These are phyloP conservation scores for Phylloporus arenicola DNA, from an alignment of 768 basidiomycete genomes.

Conservation along the genomic window DNA sequence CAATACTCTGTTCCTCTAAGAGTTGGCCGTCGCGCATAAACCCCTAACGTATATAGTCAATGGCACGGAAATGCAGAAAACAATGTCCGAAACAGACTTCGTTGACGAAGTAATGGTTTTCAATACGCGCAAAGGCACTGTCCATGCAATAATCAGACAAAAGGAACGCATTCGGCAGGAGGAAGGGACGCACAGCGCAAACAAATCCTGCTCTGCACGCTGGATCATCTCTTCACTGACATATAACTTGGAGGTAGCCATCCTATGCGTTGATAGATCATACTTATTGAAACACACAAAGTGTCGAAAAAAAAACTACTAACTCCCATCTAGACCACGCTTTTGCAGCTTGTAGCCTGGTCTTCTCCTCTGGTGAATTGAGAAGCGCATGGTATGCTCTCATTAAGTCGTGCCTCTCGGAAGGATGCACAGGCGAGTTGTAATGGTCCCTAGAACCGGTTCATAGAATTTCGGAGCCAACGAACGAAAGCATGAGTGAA, in stretches of 20 bases:
- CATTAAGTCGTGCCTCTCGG: slow-evolving; percentile 75
- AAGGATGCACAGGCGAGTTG: slow-evolving; percentile 71
- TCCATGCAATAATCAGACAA: slow-evolving; percentile 1
- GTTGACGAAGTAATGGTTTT: slow-evolving; percentile 89
- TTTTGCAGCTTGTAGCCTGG: slow-evolving; percentile 63
- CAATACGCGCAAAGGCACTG: slow-evolving; percentile 83
- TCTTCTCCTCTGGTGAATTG: slow-evolving; percentile 63
- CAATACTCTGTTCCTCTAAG: slow-evolving; percentile 75
- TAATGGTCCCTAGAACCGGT: slow-evolving; percentile 67
- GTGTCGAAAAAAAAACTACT: slow-evolving; percentile 27
- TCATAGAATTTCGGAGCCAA: background rate
- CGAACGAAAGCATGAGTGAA: background rate
- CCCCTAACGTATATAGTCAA: slow-evolving; percentile 40
- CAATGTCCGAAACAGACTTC: slow-evolving; percentile 38
- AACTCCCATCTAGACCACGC: slow-evolving; percentile 93
- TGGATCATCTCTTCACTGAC: slow-evolving; percentile 66
- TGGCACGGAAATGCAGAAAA: background rate
- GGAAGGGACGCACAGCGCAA: slow-evolving; percentile 55
- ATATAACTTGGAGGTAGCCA: slow-evolving; percentile 73
- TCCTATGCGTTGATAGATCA: slow-evolving; percentile 40
- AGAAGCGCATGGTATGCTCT: slow-evolving; percentile 79
- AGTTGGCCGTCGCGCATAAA: slow-evolving; percentile 89
- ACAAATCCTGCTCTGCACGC: slow-evolving; percentile 65
- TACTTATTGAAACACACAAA: background rate
- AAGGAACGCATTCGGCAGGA: slow-evolving; percentile 2